These are phyloP conservation scores for Calonectria naviculata DNA, from an alignment of 2,329 filamentous ascomycete species.

Conservation along the genomic window DNA sequence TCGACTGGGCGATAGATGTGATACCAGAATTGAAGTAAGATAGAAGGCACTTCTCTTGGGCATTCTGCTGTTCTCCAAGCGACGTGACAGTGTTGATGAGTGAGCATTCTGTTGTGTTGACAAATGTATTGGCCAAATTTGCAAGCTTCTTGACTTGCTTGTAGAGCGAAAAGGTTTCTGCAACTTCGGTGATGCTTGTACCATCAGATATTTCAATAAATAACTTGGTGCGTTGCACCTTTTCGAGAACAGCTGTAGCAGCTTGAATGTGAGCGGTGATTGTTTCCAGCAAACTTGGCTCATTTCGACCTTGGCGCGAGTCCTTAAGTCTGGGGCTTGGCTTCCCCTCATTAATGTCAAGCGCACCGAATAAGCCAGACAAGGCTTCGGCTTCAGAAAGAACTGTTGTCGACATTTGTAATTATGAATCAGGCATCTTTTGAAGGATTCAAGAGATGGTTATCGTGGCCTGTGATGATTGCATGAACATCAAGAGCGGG, in stretches of 20 bases:
- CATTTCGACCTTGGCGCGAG: neutral
- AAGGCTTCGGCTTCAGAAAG: too few relatives aligned
- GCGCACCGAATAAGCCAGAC: neutral
- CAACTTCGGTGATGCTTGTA: too few relatives aligned
- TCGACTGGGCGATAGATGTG: neutral
- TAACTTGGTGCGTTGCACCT: neutral
- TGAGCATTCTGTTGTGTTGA: neutral
- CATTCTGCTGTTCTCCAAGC: neutral
- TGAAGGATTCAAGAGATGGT: too few relatives aligned
- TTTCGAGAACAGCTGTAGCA: neutral
- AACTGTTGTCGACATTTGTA: too few relatives aligned
- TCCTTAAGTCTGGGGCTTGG: neutral
- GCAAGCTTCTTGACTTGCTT: neutral
- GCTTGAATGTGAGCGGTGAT: neutral
- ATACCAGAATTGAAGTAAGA: neutral
- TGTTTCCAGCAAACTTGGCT: neutral
- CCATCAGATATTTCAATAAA: neutral
- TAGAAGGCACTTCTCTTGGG: neutral
- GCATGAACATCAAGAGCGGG: too few relatives aligned
- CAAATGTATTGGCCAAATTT: neutral
- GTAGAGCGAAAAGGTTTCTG: neutral
- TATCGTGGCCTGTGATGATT: too few relatives aligned
- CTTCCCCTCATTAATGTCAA: neutral
- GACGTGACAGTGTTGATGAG: neutral
- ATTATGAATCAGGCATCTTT: too few relatives aligned